phyloP scores from a whole-genome alignment of 202 grass and related monocot genomes.

The Setaria viridis region DNA sequence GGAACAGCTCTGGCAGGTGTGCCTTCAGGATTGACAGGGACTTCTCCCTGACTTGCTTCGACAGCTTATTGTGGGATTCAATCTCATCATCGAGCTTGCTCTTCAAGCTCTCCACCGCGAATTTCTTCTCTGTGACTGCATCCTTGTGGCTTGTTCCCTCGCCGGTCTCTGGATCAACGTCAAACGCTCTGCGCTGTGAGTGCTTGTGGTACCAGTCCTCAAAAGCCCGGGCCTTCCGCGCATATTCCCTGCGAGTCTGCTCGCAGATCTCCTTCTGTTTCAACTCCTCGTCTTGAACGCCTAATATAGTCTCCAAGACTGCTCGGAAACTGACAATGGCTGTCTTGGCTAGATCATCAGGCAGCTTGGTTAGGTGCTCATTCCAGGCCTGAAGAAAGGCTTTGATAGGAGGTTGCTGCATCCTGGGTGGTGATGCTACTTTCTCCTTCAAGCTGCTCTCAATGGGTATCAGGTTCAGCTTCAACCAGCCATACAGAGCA shows the following conservation, averaged over 20 bases:
- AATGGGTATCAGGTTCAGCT: constrained; percentile 90
- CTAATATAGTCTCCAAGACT: constrained; percentile 77
- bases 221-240: constrained; percentile 73
- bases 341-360: constrained; percentile 78
- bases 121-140: constrained; percentile 64
- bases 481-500: constrained; percentile 83
- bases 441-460: constrained; percentile 97
- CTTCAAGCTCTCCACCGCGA: constrained; percentile 67
- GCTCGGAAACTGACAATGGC: constrained; percentile 85
- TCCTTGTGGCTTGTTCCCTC: constrained; percentile 72
- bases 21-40: constrained; percentile 82
- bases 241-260: constrained; percentile 71
- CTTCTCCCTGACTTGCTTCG: constrained; percentile 92
- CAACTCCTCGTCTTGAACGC: constrained; percentile 89
- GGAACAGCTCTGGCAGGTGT: constrained; percentile 92
- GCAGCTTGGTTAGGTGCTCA: constrained; percentile 76
- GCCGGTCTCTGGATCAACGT: constrained; percentile 55
- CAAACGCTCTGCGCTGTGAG: constrained; percentile 55
- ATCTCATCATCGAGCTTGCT: constrained; percentile 67
- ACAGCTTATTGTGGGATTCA: constrained; percentile 65
- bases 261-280: constrained; percentile 82
- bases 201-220: constrained; percentile 94
- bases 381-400: constrained; percentile 81
- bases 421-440: constrained; percentile 77
- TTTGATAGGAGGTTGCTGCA: constrained; percentile 75